These are phyloP conservation scores for Nitzschia sp. DNA, from an alignment of 108 stramenopile species.

Conservation along the genomic window DNA sequence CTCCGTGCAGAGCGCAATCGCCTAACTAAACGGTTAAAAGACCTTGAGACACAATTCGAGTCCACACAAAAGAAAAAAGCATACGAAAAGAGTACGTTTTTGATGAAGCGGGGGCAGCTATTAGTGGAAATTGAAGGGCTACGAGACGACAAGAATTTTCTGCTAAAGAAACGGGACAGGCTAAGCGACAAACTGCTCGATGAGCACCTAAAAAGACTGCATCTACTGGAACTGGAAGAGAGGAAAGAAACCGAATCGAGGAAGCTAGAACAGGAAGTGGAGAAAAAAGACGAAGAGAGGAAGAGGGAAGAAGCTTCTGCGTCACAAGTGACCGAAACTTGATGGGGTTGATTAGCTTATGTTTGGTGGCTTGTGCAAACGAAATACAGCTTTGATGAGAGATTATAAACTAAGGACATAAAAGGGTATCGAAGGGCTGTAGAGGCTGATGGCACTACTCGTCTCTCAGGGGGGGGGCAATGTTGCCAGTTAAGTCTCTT, in stretches of 20 bases:
- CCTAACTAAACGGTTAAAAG: background rate
- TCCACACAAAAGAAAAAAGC: conserved; percentile 4
- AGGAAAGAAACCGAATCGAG: background rate
- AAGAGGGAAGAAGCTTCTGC: no score
- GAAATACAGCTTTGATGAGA: no score
- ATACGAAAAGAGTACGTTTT: conserved; percentile 14
- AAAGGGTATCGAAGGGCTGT: no score
- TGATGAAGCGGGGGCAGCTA: conserved; percentile 8
- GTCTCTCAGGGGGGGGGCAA: no score
- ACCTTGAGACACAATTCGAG: background rate
- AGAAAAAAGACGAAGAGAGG: no score
- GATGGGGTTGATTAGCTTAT: no score
- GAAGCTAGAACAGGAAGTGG: no score
- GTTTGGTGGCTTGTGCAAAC: no score
- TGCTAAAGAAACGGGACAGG: conserved; percentile 4
- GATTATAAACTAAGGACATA: no score
- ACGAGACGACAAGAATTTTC: background rate
- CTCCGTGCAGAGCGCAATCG: background rate
- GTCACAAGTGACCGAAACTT: no score
- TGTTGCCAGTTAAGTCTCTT: no score
- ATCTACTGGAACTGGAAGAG: background rate
- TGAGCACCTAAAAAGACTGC: background rate
- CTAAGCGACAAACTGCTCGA: background rate
- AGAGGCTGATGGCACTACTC: no score
- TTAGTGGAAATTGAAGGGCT: conserved; percentile 12